Conservation (phyloP, 192 early-diverging fungal species). For the Podila epigama region DNA sequence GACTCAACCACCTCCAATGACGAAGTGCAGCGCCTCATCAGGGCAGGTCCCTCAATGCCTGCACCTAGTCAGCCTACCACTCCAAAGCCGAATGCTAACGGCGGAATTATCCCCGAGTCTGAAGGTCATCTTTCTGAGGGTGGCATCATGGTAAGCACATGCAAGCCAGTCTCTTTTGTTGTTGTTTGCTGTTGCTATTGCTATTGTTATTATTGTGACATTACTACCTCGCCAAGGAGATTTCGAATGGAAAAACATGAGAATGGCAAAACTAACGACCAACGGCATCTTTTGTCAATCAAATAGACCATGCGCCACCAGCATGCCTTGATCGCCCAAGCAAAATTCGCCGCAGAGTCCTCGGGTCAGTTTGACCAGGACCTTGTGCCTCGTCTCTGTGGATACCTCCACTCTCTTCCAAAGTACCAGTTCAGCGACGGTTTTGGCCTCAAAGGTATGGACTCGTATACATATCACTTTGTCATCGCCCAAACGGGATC, state of each 20-base stretch:
- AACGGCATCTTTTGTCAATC: neutral
- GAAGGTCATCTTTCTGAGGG: conserved; percentile 30
- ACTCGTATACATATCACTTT: neutral
- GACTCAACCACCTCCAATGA: conserved; percentile 51
- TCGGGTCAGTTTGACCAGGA: conserved; percentile 45
- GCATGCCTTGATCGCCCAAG: conserved; percentile 43
- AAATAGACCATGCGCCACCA: conserved; percentile 47
- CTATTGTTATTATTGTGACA: too few relatives aligned
- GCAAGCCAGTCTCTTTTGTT: too few relatives aligned
- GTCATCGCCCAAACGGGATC: neutral
- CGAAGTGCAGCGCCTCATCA: conserved; percentile 52
- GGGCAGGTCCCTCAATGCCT: conserved; percentile 48
- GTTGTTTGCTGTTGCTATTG: too few relatives aligned
- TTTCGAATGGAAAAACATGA: too few relatives aligned
- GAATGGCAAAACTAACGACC: neutral
- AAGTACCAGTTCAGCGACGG: conserved; percentile 46
- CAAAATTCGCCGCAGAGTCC: conserved; percentile 48
- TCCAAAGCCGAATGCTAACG: conserved; percentile 8
- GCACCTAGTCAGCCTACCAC: conserved; percentile 15
- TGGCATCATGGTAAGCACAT: conserved; percentile 23
- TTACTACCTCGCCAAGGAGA: too few relatives aligned
- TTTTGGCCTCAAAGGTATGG: conserved; percentile 42
- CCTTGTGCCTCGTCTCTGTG: conserved; percentile 41
- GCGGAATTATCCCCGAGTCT: conserved; percentile 12
- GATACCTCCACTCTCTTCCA: conserved; percentile 39